Conservation (phyloP, 2,329 filamentous ascomycete genomes). For the Coniochaeta pulveracea region DNA sequence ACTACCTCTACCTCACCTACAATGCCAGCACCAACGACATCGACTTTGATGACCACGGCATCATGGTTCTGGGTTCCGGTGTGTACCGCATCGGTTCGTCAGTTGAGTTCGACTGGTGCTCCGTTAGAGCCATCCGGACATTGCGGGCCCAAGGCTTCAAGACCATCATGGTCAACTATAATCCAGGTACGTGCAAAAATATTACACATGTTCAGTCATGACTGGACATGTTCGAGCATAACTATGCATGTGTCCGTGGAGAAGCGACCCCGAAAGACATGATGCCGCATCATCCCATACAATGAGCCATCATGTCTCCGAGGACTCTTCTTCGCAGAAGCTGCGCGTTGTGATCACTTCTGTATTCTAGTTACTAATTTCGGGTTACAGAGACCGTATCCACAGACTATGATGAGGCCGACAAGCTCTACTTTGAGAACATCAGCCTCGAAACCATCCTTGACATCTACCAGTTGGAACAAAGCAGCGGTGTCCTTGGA, state of each 20-base stretch:
- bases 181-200: too few relatives aligned
- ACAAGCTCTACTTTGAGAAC: conserved; percentile 92
- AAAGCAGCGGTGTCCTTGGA: conserved; percentile 72
- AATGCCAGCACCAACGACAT: conserved; percentile 83
- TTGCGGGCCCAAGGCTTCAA: conserved; percentile 76
- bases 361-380: too few relatives aligned
- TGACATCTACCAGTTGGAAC: conserved; percentile 87
- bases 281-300: too few relatives aligned
- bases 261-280: too few relatives aligned
- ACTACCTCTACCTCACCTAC: conserved; percentile 95
- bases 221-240: too few relatives aligned
- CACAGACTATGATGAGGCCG: conserved; percentile 91
- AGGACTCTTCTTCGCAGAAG: too few relatives aligned
- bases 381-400: conserved; percentile 79
- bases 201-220: too few relatives aligned
- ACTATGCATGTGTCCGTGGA: too few relatives aligned
- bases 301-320: too few relatives aligned
- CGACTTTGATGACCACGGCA: conserved; percentile 73
- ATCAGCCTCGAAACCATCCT: conserved; percentile 83
- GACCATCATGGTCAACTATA: conserved; percentile 94
- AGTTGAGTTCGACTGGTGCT: conserved; percentile 99
- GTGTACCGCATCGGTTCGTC: conserved; percentile 96
- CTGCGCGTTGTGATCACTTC: too few relatives aligned
- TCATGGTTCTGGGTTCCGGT: conserved; percentile 93
- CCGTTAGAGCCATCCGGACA: conserved; percentile 85